Evolutionary conservation across 2,329 filamentous ascomycete species (phyloP), one percentile per base, ranked within the genome.

Genomic region (Lithohypha guttulata): DNA sequence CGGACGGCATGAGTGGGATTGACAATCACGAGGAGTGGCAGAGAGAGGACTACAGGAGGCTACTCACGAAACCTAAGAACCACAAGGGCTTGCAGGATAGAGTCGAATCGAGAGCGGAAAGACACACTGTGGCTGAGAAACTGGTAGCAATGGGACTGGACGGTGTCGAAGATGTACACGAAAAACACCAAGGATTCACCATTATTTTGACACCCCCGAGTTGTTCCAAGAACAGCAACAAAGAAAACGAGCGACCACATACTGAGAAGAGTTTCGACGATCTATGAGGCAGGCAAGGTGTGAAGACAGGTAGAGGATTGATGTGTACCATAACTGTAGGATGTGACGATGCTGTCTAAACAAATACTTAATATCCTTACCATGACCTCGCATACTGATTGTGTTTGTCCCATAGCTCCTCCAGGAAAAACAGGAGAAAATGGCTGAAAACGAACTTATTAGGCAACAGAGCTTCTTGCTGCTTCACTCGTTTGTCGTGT

Each of bases 21-120:
- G 42, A 45, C 27, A 28, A 43, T 31, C 44, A 43, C 20, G 33
- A 42, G 17, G 43, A 33, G 9, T 49, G 47, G 46, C 45, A 48
- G 40, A 18, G 30, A 32, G 44, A 36, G 29, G 43, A 14, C 10
- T 20, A 38, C 13, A 29, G 41, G 20, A 26, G 22, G n/a, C 14
- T 10, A 13, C 20, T 28, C n/a, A 20, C 17, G 6, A 36, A 26
- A n/a, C 6, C 21, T 11, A 36, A 28, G 13, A 18, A 25, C 11
- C 3, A 26, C 9, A 8, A 15, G 7, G n/a, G 14, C 14, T 15
- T n/a, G 23, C 20, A 25, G 18, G 21, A 36, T 14, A 21, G 22
- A 13, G 31, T 19, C 18, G 20, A 34, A 20, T 19, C 15, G 9
- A 15, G 31, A 19, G 31, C 15, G 4, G 34, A 36, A 19, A 14